Evolutionary conservation across 257 asterid species (phyloP).

Genomic region (Craterostigma plantagineum): DNA sequence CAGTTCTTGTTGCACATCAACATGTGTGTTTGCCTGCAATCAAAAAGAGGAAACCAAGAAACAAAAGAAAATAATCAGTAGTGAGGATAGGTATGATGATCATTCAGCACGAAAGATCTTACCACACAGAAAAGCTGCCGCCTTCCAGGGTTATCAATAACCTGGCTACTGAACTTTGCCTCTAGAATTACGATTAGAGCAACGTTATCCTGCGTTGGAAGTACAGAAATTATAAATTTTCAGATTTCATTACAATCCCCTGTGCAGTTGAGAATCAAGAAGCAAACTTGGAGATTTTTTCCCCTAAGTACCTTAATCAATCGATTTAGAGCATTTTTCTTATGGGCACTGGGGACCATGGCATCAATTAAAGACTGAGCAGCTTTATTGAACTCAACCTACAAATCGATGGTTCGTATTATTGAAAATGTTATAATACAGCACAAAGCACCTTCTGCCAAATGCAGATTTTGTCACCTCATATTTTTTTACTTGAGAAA

Average conservation of each 20-base stretch:
- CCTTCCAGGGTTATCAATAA: constrained; percentile 59
- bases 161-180: constrained; percentile 78
- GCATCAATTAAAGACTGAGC: constrained; percentile 93
- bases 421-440: constrained; percentile 7
- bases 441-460: constrained; percentile 6
- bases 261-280: constrained; percentile 5
- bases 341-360: constrained; percentile 61
- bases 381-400: constrained; percentile 98
- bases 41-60: constrained; percentile 6
- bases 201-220: constrained; percentile 62
- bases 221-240: neutral
- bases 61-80: constrained; percentile 3
- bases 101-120: constrained; percentile 15
- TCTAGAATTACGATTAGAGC: constrained; percentile 87
- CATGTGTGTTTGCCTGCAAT: constrained; percentile 91
- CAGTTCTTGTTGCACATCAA: constrained; percentile 63
- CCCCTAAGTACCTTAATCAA: constrained; percentile 53
- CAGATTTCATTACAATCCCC: neutral
- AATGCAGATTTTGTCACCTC: constrained; percentile 35
- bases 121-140: constrained; percentile 99
- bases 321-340: constrained; percentile 61
- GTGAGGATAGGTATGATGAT: neutral
- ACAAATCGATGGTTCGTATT: constrained; percentile 11
- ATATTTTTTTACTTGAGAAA: constrained; percentile 84
- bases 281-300: neutral